Conservation (phyloP, 257 asterid genomes). For the Solanum tarapatanum region DNA sequence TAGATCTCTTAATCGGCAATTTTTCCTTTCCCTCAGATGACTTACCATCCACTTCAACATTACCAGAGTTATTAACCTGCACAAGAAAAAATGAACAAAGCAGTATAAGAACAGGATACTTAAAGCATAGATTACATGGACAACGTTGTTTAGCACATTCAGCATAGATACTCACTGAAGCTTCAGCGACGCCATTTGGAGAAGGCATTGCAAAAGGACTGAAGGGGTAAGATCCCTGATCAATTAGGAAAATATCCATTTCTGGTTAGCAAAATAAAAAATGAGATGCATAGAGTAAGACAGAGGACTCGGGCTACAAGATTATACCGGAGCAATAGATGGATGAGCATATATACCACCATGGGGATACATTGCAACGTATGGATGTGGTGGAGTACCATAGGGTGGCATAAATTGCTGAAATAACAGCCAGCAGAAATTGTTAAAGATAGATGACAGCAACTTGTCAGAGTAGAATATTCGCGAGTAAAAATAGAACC, state of each 20-base stretch:
- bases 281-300: background rate
- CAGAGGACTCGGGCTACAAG: background rate
- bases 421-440: slow-evolving; percentile 5
- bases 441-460: background rate
- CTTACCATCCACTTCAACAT: slow-evolving; percentile 64
- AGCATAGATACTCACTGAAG: slow-evolving; percentile 46
- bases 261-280: background rate
- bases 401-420: slow-evolving; percentile 96
- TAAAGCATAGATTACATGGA: background rate
- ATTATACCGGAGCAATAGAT: slow-evolving; percentile 74
- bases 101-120: background rate
- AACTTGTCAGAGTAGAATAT: background rate
- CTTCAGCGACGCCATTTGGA: slow-evolving; percentile 76
- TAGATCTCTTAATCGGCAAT: slow-evolving; percentile 88
- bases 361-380: slow-evolving; percentile 94
- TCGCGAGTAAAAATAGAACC: background rate
- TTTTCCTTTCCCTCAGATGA: slow-evolving; percentile 73
- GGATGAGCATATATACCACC: slow-evolving; percentile 94
- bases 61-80: slow-evolving; percentile 48
- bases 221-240: slow-evolving; percentile 85
- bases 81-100: background rate
- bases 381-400: slow-evolving; percentile 93
- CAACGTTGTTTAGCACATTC: background rate
- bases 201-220: slow-evolving; percentile 88
- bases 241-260: background rate